Conservation (phyloP, 441 rosid species). For the Adansonia madagascariensis region DNA sequence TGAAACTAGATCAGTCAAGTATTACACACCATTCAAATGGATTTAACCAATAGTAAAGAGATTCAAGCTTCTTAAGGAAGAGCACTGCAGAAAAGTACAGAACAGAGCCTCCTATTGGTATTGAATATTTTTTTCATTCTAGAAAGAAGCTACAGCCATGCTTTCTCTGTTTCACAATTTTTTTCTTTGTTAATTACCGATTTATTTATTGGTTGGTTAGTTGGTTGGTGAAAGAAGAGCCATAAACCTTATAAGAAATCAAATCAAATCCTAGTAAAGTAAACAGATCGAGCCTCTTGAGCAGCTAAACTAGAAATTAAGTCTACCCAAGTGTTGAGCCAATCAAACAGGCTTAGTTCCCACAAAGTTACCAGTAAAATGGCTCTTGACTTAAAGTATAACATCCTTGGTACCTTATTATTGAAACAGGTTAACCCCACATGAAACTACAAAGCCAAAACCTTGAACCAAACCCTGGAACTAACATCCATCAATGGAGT, state of each 20-base stretch:
- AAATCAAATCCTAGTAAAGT: neutral
- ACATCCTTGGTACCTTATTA: neutral
- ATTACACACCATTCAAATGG: conserved; percentile 1
- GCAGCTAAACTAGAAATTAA: neutral
- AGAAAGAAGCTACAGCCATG: neutral
- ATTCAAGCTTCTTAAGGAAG: neutral
- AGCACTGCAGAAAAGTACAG: neutral
- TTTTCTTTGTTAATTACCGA: neutral
- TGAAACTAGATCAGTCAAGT: neutral
- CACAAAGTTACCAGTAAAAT: neutral
- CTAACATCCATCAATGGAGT: neutral
- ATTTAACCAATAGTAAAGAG: neutral
- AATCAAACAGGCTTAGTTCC: neutral
- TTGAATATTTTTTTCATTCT: neutral
- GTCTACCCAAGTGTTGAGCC: neutral
- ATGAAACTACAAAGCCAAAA: neutral
- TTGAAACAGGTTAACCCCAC: neutral
- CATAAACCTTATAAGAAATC: neutral
- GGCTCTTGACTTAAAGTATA: neutral
- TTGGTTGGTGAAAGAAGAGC: neutral
- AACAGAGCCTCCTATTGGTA: neutral
- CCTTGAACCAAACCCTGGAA: neutral
- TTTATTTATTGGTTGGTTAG: neutral
- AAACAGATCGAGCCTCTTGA: neutral
- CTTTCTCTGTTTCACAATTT: neutral